Percentiles rank a stretch among this genome's conserved stretches.
Evolutionary conservation across 495 filamentous ascomycete species (phyloP).

Genomic region (Durotheca rogersii): DNA sequence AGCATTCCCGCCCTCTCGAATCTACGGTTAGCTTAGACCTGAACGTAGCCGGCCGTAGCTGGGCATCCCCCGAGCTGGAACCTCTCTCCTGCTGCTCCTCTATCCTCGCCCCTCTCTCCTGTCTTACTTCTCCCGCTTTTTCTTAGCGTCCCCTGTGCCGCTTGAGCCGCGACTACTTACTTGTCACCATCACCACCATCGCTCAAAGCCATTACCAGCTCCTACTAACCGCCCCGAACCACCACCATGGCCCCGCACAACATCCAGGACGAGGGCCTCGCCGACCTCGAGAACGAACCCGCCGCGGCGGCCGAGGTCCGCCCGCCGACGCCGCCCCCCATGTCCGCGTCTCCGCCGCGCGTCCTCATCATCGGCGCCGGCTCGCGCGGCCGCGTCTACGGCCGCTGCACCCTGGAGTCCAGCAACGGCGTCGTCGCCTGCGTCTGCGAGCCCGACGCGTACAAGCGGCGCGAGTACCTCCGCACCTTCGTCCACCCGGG

Average conservation of each 20-base stretch:
- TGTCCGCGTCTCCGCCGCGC: slow-evolving; percentile 50
- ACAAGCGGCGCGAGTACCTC: slow-evolving; percentile 70
- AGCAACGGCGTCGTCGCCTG: slow-evolving; percentile 67
- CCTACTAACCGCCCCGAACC: neutral
- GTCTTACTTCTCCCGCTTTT: no score
- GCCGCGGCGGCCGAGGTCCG: slow-evolving; percentile 16
- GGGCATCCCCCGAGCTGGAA: no score
- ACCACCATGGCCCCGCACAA: slow-evolving; percentile 34
- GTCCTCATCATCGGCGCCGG: slow-evolving; percentile 88
- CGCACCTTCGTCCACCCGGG: slow-evolving; percentile 61
- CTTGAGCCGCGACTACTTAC: no score
- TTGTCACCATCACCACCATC: no score
- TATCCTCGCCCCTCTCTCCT: no score
- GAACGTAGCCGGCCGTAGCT: no score
- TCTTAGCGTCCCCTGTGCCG: no score
- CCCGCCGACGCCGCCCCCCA: slow-evolving; percentile 35
- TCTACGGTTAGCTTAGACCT: no score
- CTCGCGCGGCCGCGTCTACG: slow-evolving; percentile 77
- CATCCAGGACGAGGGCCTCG: slow-evolving; percentile 27
- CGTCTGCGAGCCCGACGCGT: slow-evolving; percentile 78
- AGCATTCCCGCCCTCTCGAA: no score
- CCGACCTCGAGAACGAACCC: slow-evolving; percentile 22
- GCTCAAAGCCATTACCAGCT: neutral
- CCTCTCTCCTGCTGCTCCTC: no score
- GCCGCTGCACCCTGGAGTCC: slow-evolving; percentile 59